These are phyloP conservation scores for Pseudogymnoascus sp. DNA, from an alignment of 2,329 filamentous ascomycete species.

Conservation along the genomic window DNA sequence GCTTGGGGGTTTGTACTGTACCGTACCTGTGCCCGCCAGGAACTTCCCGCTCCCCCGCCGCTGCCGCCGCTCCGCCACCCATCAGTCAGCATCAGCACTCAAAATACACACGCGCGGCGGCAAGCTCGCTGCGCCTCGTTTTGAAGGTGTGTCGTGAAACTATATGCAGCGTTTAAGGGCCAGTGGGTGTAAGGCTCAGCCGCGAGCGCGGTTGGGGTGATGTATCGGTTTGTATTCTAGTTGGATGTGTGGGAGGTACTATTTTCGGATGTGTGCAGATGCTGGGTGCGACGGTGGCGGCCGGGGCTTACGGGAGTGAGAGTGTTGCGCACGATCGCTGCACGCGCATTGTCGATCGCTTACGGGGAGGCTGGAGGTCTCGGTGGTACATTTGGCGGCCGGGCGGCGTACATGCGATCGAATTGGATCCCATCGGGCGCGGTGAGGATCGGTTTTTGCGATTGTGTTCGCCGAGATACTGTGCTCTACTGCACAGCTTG, in stretches of 20 bases:
- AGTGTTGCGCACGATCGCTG: not conserved
- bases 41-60: not conserved
- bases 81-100: not conserved
- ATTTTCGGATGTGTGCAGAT: not conserved
- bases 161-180: not conserved
- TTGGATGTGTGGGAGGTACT: not conserved
- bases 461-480: not conserved
- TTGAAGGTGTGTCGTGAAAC: not conserved
- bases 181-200: not conserved
- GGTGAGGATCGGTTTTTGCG: not conserved
- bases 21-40: not conserved
- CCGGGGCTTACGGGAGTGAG: not conserved
- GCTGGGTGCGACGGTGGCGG: not conserved
- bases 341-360: not conserved
- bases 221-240: not conserved
- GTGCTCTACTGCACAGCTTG: not conserved
- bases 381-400: not conserved
- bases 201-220: not conserved
- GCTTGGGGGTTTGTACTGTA: not conserved
- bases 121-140: not conserved
- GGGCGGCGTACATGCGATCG: not conserved
- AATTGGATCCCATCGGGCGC: not conserved
- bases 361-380: not conserved
- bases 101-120: slow-evolving; percentile 2
- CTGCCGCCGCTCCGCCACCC: not conserved